phyloP scores from a whole-genome alignment of 2,329 filamentous ascomycete species.

The Madurella mycetomatis region DNA sequence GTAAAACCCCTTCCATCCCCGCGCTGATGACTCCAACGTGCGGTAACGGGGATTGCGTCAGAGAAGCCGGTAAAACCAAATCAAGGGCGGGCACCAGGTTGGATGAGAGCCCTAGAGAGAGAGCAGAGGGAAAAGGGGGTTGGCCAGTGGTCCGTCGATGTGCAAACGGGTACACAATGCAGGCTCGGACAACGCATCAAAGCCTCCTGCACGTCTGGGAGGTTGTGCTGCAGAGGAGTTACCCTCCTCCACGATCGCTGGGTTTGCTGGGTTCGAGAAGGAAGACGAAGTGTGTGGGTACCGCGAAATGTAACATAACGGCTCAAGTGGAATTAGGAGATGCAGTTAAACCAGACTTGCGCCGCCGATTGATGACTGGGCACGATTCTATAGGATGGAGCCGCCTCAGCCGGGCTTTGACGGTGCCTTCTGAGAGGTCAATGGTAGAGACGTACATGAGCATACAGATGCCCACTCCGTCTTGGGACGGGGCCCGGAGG shows the following conservation, averaged over 20 bases:
- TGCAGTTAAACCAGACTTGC: slow-evolving; percentile 28
- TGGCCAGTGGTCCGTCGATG: slow-evolving; percentile 6
- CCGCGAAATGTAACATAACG: slow-evolving; percentile 27
- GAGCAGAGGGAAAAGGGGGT: slow-evolving; percentile 4
- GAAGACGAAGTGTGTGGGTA: slow-evolving; percentile 19
- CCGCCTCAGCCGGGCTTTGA: slow-evolving; percentile 22
- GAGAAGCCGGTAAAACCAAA: background rate
- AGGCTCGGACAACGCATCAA: slow-evolving; percentile 27
- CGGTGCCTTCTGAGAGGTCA: slow-evolving; percentile 25
- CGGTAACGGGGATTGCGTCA: slow-evolving; percentile 15
- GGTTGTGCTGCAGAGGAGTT: slow-evolving; percentile 12
- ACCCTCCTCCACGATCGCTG: slow-evolving; percentile 12
- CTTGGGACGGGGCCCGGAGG: slow-evolving; percentile 10
- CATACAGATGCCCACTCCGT: slow-evolving; percentile 17
- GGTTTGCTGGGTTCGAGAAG: slow-evolving; percentile 22
- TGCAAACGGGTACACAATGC: slow-evolving; percentile 18
- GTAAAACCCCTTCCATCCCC: slow-evolving; percentile 1
- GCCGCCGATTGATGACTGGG: slow-evolving; percentile 39
- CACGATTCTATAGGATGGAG: slow-evolving; percentile 37
- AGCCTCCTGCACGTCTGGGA: slow-evolving; percentile 20
- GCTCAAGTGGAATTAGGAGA: slow-evolving; percentile 23
- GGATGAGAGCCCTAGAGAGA: background rate
- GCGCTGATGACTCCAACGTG: slow-evolving; percentile 9
- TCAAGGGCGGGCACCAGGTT: background rate
- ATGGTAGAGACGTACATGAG: slow-evolving; percentile 22